Evolutionary conservation across 257 asterid genomes (phyloP).

Genomic region (Euphrasia confusa): DNA sequence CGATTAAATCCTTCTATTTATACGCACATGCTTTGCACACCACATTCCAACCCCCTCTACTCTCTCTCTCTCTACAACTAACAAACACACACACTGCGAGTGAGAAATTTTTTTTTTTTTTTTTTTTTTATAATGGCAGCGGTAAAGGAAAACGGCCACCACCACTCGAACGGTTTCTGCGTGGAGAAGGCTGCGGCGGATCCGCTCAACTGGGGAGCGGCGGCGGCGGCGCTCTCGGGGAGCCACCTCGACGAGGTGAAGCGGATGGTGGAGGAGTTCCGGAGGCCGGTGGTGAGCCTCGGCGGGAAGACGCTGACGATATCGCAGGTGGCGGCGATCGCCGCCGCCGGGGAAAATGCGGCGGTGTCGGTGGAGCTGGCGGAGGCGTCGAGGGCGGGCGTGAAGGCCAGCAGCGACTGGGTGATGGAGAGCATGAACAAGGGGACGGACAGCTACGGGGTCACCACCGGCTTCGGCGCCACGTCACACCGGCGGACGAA

Average conservation of each 20-base stretch:
- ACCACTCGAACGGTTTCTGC: constrained; percentile 38
- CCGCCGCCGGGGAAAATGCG: constrained; percentile 41
- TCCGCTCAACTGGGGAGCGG: constrained; percentile 81
- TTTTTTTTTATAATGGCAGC: neutral
- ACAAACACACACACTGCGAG: neutral
- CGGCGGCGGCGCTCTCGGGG: constrained; percentile 71
- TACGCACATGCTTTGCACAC: constrained; percentile 28
- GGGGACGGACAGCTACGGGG: constrained; percentile 90
- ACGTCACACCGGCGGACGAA: constrained; percentile 86
- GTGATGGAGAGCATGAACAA: constrained; percentile 83
- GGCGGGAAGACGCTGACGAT: constrained; percentile 74
- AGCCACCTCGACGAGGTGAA: constrained; percentile 88
- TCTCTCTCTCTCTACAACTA: neutral
- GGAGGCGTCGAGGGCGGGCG: constrained; percentile 71
- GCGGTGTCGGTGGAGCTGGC: constrained; percentile 72
- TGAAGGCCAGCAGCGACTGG: constrained; percentile 95
- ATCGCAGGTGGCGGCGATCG: constrained; percentile 84
- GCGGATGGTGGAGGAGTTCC: constrained; percentile 74
- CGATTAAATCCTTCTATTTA: constrained; percentile 38
- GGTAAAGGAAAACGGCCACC: constrained; percentile 30
- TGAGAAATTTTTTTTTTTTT: neutral
- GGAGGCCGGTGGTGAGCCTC: constrained; percentile 70
- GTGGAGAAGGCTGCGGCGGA: constrained; percentile 31
- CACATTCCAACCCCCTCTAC: constrained; percentile 18
- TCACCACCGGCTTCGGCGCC: constrained; percentile 87